Evolutionary conservation across 2,329 filamentous ascomycete species (phyloP).

Genomic region (Trichoderma breve): DNA sequence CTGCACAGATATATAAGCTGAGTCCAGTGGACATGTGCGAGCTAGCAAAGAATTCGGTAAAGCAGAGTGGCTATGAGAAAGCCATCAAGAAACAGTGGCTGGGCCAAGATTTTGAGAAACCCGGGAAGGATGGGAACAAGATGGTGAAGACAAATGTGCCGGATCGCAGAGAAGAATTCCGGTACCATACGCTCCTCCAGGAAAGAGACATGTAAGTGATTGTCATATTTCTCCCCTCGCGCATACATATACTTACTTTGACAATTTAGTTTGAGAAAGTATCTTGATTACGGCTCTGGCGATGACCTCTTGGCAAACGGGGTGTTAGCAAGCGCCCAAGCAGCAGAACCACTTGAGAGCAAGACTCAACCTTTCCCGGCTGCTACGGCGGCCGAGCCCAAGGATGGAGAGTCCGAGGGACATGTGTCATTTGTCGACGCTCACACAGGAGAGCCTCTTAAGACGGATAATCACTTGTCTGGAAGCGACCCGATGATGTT

Average conservation of each 20-base stretch:
- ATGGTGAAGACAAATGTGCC: constrained; percentile 97
- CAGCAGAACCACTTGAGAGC: neutral
- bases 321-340: constrained; percentile 24
- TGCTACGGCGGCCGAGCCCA: neutral
- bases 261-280: constrained; percentile 40
- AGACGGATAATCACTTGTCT: constrained; percentile 48
- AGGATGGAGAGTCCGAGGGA: neutral
- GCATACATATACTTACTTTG: neutral
- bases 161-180: constrained; percentile 84
- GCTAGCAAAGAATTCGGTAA: constrained; percentile 90
- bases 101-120: constrained; percentile 71
- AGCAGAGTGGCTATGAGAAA: constrained; percentile 90
- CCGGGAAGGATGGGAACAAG: constrained; percentile 80
- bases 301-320: neutral
- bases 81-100: constrained; percentile 90
- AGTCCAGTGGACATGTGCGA: constrained; percentile 98
- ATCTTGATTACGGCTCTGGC: constrained; percentile 37
- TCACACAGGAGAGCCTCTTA: constrained; percentile 32
- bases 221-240: neutral
- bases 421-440: neutral
- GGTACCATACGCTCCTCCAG: constrained; percentile 79
- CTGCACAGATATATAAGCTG: constrained; percentile 97
- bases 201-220: constrained; percentile 76
- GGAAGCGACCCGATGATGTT: constrained; percentile 68
- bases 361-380: neutral